Conservation (phyloP, 345 rosid species). For the Rhodamnia argentea region DNA sequence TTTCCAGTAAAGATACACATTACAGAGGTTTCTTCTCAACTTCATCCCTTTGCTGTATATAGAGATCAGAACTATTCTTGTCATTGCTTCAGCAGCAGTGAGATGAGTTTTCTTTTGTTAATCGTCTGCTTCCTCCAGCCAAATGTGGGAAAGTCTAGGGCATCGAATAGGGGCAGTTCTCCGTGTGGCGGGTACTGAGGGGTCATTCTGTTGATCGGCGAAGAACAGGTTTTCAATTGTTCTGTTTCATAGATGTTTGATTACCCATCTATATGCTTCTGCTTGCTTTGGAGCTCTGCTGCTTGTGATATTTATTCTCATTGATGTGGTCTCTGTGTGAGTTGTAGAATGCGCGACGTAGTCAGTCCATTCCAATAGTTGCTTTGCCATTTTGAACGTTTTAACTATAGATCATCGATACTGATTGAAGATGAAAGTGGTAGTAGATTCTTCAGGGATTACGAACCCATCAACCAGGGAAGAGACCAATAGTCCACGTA, state of each 20-base stretch:
- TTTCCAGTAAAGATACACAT: not conserved
- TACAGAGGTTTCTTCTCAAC: not conserved
- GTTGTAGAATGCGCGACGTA: not conserved
- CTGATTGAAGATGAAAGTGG: not conserved
- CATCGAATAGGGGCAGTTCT: not conserved
- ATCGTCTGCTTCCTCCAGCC: not conserved
- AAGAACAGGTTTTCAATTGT: not conserved
- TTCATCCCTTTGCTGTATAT: not conserved
- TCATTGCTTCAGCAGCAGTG: not conserved
- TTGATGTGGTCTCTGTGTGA: not conserved
- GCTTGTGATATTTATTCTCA: not conserved
- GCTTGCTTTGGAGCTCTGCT: not conserved
- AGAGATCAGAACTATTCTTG: not conserved
- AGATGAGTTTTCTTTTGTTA: not conserved
- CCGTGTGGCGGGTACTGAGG: not conserved
- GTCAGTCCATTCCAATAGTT: not conserved
- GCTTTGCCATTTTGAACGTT: not conserved
- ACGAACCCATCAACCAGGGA: not conserved
- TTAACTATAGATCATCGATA: rapidly evolving
- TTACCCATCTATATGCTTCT: not conserved
- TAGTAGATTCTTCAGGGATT: not conserved
- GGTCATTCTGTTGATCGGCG: not conserved
- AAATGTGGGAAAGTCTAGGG: not conserved
- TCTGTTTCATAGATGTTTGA: not conserved
- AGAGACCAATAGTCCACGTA: not conserved